Base-by-base conservation (phyloP, 352 stramenopile species). In the Aphanomyces astaci region DNA sequence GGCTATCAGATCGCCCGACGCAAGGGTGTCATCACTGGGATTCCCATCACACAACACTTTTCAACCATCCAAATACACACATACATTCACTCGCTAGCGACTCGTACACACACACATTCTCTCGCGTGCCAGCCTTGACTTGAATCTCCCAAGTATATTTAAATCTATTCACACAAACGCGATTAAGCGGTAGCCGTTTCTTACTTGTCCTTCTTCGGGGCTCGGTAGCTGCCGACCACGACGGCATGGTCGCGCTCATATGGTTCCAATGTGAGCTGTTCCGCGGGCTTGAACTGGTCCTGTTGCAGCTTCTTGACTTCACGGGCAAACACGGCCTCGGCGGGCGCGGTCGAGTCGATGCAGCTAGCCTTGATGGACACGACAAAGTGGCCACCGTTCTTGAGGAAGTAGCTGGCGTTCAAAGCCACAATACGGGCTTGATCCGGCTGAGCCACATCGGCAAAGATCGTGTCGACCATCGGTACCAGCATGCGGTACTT, bases 331-430 rank as follows among this genome's bases (percentile, higher is more conserved):
- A 99, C 97, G 19, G 96, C 97, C 82, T 99, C 97, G 68, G 97
- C 90, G 64, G 95, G 82, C 43, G 96, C 96, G 49, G 97, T 99
- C 30, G 94, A 98, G 86, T 99, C 97, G 77, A 99, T 98, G 82
- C 97, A 99, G 78, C 84, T 98, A 59, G 97, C 97, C 87, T 99
- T 99, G 86, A 99, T 98, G 49, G 96, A 98, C 77, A 99, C 98
- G 11, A 99, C 95, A 59, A 98, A 98, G 87, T 99, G 96, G 69
- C 97, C 97, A 69, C 96, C 96, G 82, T 98, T 99, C 82, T 98
- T 98, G 55, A 99, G 82, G 81, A 99, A 99, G 84, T 99, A 98
- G 76, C 98, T 96, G 15, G 96, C 88, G 81, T 99, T 99, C 48
- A 99, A 76, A 7, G 94, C 96, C 43, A 99, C 97, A 71, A 99